Conservation (phyloP, 2,329 filamentous ascomycete species). For the Cytospora chrysosperma region DNA sequence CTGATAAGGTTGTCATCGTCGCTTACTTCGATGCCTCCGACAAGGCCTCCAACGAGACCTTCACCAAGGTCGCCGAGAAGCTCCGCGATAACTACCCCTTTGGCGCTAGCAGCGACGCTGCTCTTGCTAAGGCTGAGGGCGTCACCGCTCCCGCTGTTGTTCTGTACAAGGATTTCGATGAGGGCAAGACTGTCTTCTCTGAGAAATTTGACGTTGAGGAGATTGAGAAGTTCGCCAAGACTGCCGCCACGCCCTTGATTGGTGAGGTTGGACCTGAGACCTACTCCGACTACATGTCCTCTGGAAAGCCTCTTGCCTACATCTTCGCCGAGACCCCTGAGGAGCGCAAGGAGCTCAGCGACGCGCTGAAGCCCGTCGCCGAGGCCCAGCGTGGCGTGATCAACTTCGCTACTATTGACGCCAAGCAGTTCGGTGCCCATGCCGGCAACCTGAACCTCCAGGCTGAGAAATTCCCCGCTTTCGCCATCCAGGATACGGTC, state of each 20-base stretch:
- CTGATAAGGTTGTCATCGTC: conserved; percentile 94
- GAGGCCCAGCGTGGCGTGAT: conserved; percentile 90
- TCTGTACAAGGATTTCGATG: conserved; percentile 97
- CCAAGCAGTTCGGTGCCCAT: conserved; percentile 90
- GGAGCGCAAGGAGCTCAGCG: conserved; percentile 78
- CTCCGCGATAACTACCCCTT: conserved; percentile 92
- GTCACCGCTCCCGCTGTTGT: conserved; percentile 84
- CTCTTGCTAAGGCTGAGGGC: conserved; percentile 84
- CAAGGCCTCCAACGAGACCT: conserved; percentile 86
- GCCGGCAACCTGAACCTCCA: conserved; percentile 96
- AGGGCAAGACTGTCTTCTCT: conserved; percentile 83
- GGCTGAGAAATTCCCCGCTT: conserved; percentile 91
- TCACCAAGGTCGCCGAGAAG: conserved; percentile 68
- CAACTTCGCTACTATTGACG: conserved; percentile 98
- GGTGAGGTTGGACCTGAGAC: conserved; percentile 97
- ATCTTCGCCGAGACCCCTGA: conserved; percentile 93
- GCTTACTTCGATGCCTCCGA: conserved; percentile 80
- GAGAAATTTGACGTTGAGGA: conserved; percentile 79
- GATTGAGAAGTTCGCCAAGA: conserved; percentile 81
- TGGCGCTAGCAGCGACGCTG: conserved; percentile 79
- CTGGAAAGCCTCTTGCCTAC: conserved; percentile 91
- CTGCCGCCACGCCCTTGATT: conserved; percentile 81
- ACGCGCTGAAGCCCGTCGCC: conserved; percentile 79
- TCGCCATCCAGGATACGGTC: conserved; percentile 91
- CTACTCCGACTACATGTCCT: conserved; percentile 90